Evolutionary conservation across 2,329 filamentous ascomycete genomes (phyloP).

Genomic region (Xylaria digitata): DNA sequence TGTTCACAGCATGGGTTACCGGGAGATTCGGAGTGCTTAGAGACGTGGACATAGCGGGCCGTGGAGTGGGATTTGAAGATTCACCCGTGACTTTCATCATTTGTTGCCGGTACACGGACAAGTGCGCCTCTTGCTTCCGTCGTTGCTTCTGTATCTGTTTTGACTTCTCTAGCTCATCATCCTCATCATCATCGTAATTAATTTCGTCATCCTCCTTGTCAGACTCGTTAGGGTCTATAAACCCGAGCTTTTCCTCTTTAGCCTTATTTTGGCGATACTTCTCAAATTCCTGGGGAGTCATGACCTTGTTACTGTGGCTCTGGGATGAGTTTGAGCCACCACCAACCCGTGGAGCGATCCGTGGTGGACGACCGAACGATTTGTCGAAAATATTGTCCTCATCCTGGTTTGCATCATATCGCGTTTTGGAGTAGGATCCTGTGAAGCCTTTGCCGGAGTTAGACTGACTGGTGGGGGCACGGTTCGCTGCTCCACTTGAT

Average conservation of each 20-base stretch:
- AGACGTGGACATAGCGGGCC: slow-evolving; percentile 67
- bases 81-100: slow-evolving; percentile 98
- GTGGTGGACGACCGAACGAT: slow-evolving; percentile 54
- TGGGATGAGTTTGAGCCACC: slow-evolving; percentile 54
- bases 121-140: slow-evolving; percentile 88
- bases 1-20: slow-evolving; percentile 48
- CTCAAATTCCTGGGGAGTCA: slow-evolving; percentile 91
- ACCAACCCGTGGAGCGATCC: slow-evolving; percentile 52
- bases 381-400: slow-evolving; percentile 69
- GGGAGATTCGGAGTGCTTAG: slow-evolving; percentile 72
- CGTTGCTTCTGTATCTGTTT: slow-evolving; percentile 79
- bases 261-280: slow-evolving; percentile 80
- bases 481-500: slow-evolving; percentile 40
- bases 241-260: slow-evolving; percentile 62
- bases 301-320: slow-evolving; percentile 77
- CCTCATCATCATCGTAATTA: slow-evolving; percentile 68
- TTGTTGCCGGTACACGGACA: slow-evolving; percentile 89
- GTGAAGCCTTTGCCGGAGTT: slow-evolving; percentile 45
- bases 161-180: slow-evolving; percentile 82
- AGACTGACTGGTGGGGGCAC: slow-evolving; percentile 34
- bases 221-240: slow-evolving; percentile 55
- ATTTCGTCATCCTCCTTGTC: slow-evolving; percentile 59
- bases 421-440: slow-evolving; percentile 50
- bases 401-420: slow-evolving; percentile 52
- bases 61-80: slow-evolving; percentile 60